Evolutionary conservation across 176 grass and related monocot genomes (phyloP).

Genomic region (Canna indica): DNA sequence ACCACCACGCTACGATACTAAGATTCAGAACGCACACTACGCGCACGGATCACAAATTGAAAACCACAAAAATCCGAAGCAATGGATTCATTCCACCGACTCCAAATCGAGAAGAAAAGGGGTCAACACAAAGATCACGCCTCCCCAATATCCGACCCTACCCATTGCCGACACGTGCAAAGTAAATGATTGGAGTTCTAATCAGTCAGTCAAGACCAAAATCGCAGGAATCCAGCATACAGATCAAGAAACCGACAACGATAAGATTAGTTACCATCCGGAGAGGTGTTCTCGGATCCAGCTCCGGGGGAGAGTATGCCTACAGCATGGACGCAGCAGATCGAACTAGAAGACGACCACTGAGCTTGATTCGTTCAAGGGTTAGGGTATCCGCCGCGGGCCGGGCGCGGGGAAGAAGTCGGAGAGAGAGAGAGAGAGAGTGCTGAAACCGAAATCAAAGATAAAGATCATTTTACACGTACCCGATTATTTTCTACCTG

Average conservation of each 20-base stretch:
- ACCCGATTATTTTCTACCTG: too few species aligned
- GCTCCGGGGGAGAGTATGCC: neutral
- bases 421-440: neutral
- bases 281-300: neutral
- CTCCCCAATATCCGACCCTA: neutral
- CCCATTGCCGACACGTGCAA: neutral
- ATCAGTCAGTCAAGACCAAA: neutral
- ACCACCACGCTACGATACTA: neutral
- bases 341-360: neutral
- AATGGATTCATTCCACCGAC: neutral
- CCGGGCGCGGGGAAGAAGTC: neutral
- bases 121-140: neutral
- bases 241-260: constrained; percentile 3
- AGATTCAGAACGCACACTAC: neutral
- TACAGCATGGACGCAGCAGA: neutral
- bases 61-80: neutral
- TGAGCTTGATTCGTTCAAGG: neutral
- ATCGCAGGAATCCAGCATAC: neutral
- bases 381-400: neutral
- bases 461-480: too few species aligned
- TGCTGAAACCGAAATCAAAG: too few species aligned
- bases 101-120: neutral
- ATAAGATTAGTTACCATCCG: neutral
- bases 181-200: neutral
- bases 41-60: neutral